A percentile compares a stretch with the other conserved stretches of the same genome.
These are phyloP conservation scores for Dacryopinax spathularia DNA, from an alignment of 768 basidiomycete genomes.

Conservation along the genomic window DNA sequence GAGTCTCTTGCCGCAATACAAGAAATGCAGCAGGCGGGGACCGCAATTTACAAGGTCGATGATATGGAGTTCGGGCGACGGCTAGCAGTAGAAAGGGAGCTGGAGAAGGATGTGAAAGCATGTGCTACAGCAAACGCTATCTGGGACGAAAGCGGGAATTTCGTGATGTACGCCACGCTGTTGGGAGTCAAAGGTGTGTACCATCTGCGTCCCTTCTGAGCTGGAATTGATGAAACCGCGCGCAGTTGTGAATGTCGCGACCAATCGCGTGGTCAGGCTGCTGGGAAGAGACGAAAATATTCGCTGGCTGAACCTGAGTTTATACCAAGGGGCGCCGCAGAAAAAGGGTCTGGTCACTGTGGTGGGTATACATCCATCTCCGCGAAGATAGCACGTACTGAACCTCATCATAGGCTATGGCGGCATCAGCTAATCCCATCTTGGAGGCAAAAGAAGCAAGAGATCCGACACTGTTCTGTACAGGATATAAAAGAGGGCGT, in stretches of 20 bases:
- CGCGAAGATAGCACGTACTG: neutral
- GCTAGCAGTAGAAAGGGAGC: constrained; percentile 80
- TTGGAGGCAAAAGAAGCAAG: constrained; percentile 68
- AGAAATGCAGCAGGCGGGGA: constrained; percentile 98
- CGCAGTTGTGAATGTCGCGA: constrained; percentile 82
- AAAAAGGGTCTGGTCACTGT: constrained; percentile 76
- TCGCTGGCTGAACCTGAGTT: constrained; percentile 69
- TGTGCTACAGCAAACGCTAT: constrained; percentile 63
- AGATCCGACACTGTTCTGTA: constrained; percentile 86
- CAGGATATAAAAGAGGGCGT: constrained; percentile 80
- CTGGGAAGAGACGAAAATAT: constrained; percentile 90
- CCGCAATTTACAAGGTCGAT: constrained; percentile 79
- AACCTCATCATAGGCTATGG: constrained; percentile 53
- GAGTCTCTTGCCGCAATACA: constrained; percentile 85
- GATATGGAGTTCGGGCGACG: constrained; percentile 99
- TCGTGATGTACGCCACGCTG: constrained; percentile 83
- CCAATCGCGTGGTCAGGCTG: constrained; percentile 78
- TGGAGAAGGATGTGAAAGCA: constrained; percentile 42
- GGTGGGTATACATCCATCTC: constrained; percentile 30
- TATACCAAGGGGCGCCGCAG: constrained; percentile 89
- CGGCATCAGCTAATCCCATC: constrained; percentile 88
- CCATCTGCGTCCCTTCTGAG: neutral
- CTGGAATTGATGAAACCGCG: neutral
- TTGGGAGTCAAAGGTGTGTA: constrained; percentile 82
- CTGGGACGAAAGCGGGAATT: constrained; percentile 98